Base-by-base conservation (phyloP, 441 rosid genomes). In the Erysimum cheiri region DNA sequence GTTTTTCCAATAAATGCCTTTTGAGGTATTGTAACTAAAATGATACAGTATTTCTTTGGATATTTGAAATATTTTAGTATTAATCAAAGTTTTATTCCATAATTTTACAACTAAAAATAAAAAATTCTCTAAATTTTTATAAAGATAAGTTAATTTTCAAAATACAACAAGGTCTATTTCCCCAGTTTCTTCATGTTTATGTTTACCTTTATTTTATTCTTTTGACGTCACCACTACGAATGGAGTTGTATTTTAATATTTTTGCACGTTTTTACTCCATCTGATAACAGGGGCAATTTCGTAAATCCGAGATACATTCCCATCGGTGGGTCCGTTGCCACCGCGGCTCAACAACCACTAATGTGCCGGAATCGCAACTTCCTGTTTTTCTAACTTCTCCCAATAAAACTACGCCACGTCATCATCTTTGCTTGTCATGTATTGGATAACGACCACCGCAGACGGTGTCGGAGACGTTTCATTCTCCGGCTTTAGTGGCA, bases 381-480 rank as follows among this genome's bases (percentile, higher is more conserved):
- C 11, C 19, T 13, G n/a, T 37, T 11, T 10, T 24, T 5, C 0
- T 1, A 47, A 9, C 8, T 7, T 4, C 7, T 0, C 4, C 75
- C 75, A 76, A 58, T 64, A 28, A 15, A 6, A 49, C 10, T 0
- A 49, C 57, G 56, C 71, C 79, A 70, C 71, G 72, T 70, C 58
- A 70, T 59, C 58, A 15, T 32, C 3, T 0, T 9, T 5, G 47
- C 3, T 3, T 48, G 40, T 69, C 49, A 48, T 24, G 22, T 19
- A 19, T 19, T 19, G 22, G 22, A 19, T 19, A 19, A 19, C 60
- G 3, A 55, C 15, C 64, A 69, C 65, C 69, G 61, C 48, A 36
- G 58, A 53, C 39, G 74, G 32, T 56, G 67, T 64, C 60, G 75
- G 62, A 15, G 52, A 64, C 71, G 75, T 57, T 64, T 69, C 57